Base-by-base conservation (phyloP, 371 early-diverging fungal genomes). In the Actinomortierella wolfii region DNA sequence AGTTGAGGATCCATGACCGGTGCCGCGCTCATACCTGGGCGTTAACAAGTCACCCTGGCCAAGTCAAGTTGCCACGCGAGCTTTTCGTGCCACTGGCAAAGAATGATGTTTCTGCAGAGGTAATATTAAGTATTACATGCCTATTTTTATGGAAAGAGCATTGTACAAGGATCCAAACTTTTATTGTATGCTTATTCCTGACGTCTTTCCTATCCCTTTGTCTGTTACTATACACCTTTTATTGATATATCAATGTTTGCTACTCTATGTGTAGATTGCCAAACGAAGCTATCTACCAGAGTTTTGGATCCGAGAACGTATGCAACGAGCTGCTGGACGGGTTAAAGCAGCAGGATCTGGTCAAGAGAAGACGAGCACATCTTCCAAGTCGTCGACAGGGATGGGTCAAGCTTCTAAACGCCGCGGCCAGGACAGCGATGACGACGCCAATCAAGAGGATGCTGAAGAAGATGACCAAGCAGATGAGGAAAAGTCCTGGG, bases 1-100 rank as follows among this genome's bases (percentile, higher is more conserved):
- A 93, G 63, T 77, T 86, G 45, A 48, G 94, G 54, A 88, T 97
- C 18, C 91, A 87, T 46, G 88, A 88, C 15, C 85, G 84, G 59
- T 83, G 89, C 53, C 82, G 85, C 43, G 69, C 83, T 15, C 67
- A 81, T 49, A 81, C 85, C 20, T 95, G 95, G 94, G 76, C 85
- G 2, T 67, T 93, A 15, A 81, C 81, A 43, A 81, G 92, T 13
- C 89, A 89, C 68, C 87, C 86, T 13, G 88, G 83, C 13, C 77
- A 78, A 23, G 79, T 89, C 13, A 79, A 76, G 11, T 70, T 89
- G 8, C 89, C 90, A 13, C 76, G 83, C 13, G 87, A 87, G 47
- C 64, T 95, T 0, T 93, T 67, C 40, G 20, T 49, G 18, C 73
- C 61, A 6, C 51, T 79, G 23, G 57, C 57, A 21, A 54, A 59